Percentiles rank a stretch among this genome's conserved stretches.
phyloP scores from a whole-genome alignment of 1,284 basidiomycete genomes.

The Trametes sp. region DNA sequence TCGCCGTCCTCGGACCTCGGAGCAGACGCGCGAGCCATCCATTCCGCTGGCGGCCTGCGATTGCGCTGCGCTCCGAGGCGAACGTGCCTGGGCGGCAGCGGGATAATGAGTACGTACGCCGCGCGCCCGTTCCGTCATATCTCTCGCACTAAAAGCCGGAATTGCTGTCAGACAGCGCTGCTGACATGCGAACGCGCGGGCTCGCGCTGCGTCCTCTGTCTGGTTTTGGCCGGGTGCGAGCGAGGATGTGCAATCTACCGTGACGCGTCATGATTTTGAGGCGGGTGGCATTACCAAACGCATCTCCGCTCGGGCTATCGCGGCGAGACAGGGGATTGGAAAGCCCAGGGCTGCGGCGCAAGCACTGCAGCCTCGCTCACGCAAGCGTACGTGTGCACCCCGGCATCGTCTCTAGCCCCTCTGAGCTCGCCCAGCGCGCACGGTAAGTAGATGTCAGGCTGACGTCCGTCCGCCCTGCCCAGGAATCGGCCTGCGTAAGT shows the following conservation, averaged over 20 bases:
- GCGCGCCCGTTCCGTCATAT: not conserved
- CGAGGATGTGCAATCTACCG: not conserved
- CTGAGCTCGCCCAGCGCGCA: no score
- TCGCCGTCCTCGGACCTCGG: no score
- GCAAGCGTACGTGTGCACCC: not conserved
- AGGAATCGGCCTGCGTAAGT: no score
- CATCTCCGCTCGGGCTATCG: not conserved
- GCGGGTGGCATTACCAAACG: not conserved
- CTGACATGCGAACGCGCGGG: not conserved
- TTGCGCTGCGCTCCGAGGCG: not conserved
- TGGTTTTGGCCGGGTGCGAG: not conserved
- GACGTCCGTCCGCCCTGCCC: not conserved
- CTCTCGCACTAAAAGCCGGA: not conserved
- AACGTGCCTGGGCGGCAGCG: not conserved
- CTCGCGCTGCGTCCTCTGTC: not conserved
- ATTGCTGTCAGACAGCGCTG: slow-evolving; percentile 13
- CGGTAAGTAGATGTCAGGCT: no score
- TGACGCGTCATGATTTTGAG: not conserved
- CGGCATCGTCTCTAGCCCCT: no score
- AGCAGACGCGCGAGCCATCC: not conserved
- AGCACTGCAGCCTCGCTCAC: not conserved
- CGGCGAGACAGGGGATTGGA: not conserved
- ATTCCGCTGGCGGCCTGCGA: slow-evolving; percentile 1
- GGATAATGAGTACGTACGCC: not conserved
- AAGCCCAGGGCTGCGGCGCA: not conserved